A percentile compares a stretch with the other conserved stretches of the same genome.
phyloP scores from a whole-genome alignment of 768 basidiomycete species.

The Mycena olivaceomarginata region DNA sequence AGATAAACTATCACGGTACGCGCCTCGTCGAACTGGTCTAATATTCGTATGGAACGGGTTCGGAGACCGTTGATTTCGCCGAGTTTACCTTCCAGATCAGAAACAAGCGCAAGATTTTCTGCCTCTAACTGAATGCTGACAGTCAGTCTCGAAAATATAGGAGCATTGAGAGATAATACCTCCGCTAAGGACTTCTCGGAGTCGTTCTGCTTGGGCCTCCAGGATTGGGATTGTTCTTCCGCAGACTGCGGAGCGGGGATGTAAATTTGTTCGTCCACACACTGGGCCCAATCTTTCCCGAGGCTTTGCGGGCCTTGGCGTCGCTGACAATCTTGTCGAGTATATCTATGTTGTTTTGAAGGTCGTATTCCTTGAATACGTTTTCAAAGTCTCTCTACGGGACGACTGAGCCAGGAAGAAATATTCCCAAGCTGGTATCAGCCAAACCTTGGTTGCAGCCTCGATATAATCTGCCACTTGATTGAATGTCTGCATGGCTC shows the following conservation, averaged over 20 bases:
- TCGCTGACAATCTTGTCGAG: slow-evolving; percentile 83
- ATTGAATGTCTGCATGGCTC: slow-evolving; percentile 76
- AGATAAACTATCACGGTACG: slow-evolving; percentile 33
- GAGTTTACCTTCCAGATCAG: slow-evolving; percentile 69
- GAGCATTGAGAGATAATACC: slow-evolving; percentile 51
- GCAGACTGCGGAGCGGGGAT: slow-evolving; percentile 76
- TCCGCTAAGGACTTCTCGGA: slow-evolving; percentile 61
- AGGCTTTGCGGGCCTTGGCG: slow-evolving; percentile 74
- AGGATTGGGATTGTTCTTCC: slow-evolving; percentile 80
- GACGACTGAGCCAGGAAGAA: slow-evolving; percentile 6
- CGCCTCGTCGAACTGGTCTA: slow-evolving; percentile 75
- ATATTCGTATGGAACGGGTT: slow-evolving; percentile 63
- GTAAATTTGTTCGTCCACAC: slow-evolving; percentile 80
- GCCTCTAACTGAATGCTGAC: slow-evolving; percentile 70
- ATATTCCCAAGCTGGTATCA: neutral
- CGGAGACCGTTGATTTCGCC: slow-evolving; percentile 67
- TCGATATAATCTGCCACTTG: slow-evolving; percentile 85
- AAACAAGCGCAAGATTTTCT: slow-evolving; percentile 61
- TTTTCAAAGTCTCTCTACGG: slow-evolving; percentile 76
- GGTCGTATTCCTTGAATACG: slow-evolving; percentile 80
- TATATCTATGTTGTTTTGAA: slow-evolving; percentile 81
- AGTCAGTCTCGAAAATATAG: neutral
- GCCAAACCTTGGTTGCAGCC: slow-evolving; percentile 66
- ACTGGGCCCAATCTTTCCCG: slow-evolving; percentile 69
- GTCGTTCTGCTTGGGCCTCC: slow-evolving; percentile 61